Base-by-base conservation (phyloP, 2,329 filamentous ascomycete genomes). In the Purpureocillium lavendulum region DNA sequence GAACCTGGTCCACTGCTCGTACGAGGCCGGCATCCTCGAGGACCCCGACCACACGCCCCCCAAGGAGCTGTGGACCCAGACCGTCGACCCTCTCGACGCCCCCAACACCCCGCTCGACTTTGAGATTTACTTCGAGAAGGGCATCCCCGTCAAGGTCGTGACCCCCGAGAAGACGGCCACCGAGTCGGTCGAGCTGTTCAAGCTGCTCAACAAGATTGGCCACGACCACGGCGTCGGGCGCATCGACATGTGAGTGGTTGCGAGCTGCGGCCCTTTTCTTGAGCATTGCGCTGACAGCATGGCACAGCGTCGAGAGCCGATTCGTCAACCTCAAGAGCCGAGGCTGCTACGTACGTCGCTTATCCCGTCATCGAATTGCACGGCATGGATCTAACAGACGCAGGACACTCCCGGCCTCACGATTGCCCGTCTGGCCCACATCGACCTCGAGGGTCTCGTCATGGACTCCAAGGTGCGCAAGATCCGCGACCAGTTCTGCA, bases 11-110 rank as follows among this genome's bases (percentile, higher is more conserved):
- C 48, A 52, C 65, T 86, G 80, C 70, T 74, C 67, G 45, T 94
- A 92, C 62, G 87, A 94, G 69, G 14, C 42, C 21, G 36, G 41
- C 29, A 82, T 79, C 47, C 69, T 84, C 36, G 80, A 82, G 60
- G 69, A 72, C 40, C 62, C 67, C 12, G 53, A 68, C 49, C 61
- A 67, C 43, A 73, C 74, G 43, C 74, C 82, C 31, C 81, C 82
- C 17, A 67, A 75, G 50, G 76, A 85, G 53, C 80, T 87, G 74
- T 87, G 83, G 41, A 40, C 36, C 17, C 36, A 39, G 16, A 44
- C 42, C 37, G 78, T 64, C 43, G 75, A 79, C 52, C 80, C 80
- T n/a, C 61, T 71, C 44, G 68, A 73, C 43, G 80, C 80, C 2
- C 80, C 82, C 38, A 70, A 84, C 51, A 63, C 73, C 52, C 78